Base-by-base conservation (phyloP, 352 stramenopile species). In the Peronosclerospora sorghi region DNA sequence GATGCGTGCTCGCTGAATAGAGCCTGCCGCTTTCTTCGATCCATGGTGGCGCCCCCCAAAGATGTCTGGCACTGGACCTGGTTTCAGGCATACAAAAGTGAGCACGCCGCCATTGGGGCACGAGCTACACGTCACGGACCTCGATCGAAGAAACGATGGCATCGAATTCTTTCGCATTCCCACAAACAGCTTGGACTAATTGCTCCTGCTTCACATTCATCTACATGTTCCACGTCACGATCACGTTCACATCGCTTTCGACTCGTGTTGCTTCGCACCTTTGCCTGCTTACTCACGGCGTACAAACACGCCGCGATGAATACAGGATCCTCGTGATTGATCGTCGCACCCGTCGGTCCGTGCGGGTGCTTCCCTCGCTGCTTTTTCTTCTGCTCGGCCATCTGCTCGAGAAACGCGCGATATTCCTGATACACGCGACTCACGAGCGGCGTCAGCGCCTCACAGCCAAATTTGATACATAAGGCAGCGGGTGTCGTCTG, bases 401-500 rank as follows among this genome's bases (percentile, higher is more conserved):
- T 18, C 8, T 59, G 48, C 21, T 35, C 55, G 32, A 59, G 21
- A 36, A 49, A 62, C 34, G 24, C 20, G 17, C 48, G 42, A 47
- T 86, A 86, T 41, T 81, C 68, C 20, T 57, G 58, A 38, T 76
- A 54, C 27, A 88, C 71, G 35, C 62, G 67, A 15, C 59, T 51
- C 5, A 84, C 73, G 35, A 77, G 65, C 48, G 84, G 72, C 12
- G 68, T 68, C 40, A 88, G 72, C 13, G 51, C 59, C 28, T 77
- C 67, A 29, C 75, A 88, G 29, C 75, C 75, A 26, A 83, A 80
- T 18, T 78, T 75, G 47, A 88, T 80, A 35, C 75, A 88, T 6
- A 88, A 55, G 6, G 71, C 66, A 4, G 66, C 50, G 3, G 72
- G 64, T 2, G 68, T 73, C 15, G 63, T 63, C 46, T 73, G 59